phyloP scores from a whole-genome alignment of 2,329 filamentous ascomycete species.

The Epichloe elymi region DNA sequence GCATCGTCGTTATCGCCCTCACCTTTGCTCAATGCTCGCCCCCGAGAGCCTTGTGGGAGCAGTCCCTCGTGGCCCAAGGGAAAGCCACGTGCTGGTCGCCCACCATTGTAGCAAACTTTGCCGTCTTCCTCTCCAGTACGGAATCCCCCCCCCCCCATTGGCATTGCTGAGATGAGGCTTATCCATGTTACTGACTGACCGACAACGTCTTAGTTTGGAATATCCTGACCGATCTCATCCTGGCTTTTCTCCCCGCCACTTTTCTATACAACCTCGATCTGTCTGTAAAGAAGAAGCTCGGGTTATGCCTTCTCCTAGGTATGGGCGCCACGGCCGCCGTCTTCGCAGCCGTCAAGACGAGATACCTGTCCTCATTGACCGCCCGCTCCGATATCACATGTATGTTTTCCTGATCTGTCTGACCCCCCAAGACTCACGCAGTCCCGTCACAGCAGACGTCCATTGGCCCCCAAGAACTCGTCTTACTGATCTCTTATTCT shows the following conservation, averaged over 20 bases:
- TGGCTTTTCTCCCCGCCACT: slow-evolving; percentile 2
- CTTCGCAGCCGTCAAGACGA: slow-evolving; percentile 4
- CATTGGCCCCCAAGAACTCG: no score
- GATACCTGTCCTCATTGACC: background rate
- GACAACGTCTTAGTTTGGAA: slow-evolving; percentile 2
- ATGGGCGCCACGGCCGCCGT: slow-evolving; percentile 1
- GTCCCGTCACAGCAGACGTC: no score
- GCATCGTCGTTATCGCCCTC: background rate
- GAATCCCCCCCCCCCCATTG: no score
- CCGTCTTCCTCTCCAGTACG: slow-evolving; percentile 3
- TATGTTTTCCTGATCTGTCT: background rate
- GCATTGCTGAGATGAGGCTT: no score
- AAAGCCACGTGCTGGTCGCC: background rate
- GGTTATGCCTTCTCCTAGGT: slow-evolving; percentile 1
- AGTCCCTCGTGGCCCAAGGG: background rate
- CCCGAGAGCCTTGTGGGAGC: slow-evolving; percentile 1
- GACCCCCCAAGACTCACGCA: no score
- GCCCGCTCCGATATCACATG: background rate
- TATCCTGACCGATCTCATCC: slow-evolving; percentile 2
- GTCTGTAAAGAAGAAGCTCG: background rate
- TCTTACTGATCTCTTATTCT: no score
- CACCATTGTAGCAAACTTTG: background rate
- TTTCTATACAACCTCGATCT: slow-evolving; percentile 5
- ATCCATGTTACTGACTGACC: no score
- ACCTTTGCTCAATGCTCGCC: slow-evolving; percentile 4